Evolutionary conservation across 129 eudicot genomes (phyloP).

Genomic region (Dittrichia graveolens): DNA sequence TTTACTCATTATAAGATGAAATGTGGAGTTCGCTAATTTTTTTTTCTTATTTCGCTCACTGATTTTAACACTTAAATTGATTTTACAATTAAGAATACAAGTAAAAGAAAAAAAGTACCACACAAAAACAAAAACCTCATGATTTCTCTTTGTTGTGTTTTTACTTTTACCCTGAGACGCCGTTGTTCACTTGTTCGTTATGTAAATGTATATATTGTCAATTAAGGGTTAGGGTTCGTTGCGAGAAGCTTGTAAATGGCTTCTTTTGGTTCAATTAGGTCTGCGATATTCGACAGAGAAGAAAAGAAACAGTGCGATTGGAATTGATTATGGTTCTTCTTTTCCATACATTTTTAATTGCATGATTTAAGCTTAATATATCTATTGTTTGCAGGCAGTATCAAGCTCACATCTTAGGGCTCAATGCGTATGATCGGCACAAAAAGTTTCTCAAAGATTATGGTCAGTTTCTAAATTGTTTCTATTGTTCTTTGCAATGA

Average conservation of each 20-base stretch:
- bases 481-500: not conserved
- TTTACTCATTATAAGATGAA: too few relatives aligned
- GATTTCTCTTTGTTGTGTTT: too few relatives aligned
- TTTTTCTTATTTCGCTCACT: too few relatives aligned
- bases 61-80: too few relatives aligned
- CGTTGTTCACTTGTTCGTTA: too few relatives aligned
- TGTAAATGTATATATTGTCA: too few relatives aligned
- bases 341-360: not conserved
- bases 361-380: not conserved
- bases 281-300: constrained; percentile 66
- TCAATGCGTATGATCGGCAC: constrained; percentile 95
- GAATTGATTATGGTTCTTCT: not conserved
- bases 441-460: constrained; percentile 82
- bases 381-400: constrained; percentile 61
- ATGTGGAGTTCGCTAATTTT: too few relatives aligned
- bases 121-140: too few relatives aligned
- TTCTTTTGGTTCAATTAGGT: constrained; percentile 68
- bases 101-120: too few relatives aligned
- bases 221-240: constrained; percentile 26
- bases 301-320: constrained; percentile 68
- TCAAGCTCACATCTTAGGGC: constrained; percentile 88
- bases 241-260: constrained; percentile 45
- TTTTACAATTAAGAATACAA: too few relatives aligned
- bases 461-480: constrained; percentile 44
- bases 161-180: too few relatives aligned